Conservation (phyloP, 306 rosid genomes). For the Aeschynomene evenia region DNA sequence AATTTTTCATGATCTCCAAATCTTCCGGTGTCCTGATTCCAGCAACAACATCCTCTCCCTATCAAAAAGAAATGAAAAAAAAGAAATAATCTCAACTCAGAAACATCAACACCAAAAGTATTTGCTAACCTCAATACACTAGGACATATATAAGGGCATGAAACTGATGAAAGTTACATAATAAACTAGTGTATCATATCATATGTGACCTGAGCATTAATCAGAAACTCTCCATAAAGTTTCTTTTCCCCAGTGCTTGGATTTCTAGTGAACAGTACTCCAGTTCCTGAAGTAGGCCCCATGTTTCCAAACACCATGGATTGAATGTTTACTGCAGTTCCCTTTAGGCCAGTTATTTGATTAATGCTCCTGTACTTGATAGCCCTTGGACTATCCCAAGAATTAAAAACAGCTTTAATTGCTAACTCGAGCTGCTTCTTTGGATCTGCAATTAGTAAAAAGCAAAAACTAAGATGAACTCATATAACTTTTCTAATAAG, state of each 20-base stretch:
- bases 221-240: conserved; percentile 89
- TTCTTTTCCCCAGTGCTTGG: conserved; percentile 97
- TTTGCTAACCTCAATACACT: neutral
- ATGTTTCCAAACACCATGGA: conserved; percentile 95
- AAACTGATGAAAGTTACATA: conserved; percentile 2
- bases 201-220: conserved; percentile 85
- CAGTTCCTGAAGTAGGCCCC: conserved; percentile 97
- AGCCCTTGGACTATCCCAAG: conserved; percentile 99
- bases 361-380: conserved; percentile 82
- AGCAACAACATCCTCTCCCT: conserved; percentile 99
- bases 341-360: conserved; percentile 82
- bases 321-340: conserved; percentile 96
- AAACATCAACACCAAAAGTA: conserved; percentile 14
- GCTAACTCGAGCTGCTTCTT: conserved; percentile 79
- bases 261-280: conserved; percentile 93
- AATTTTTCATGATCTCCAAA: conserved; percentile 68
- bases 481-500: neutral
- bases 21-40: conserved; percentile 97
- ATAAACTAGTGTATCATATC: conserved; percentile 18
- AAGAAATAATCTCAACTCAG: too few species aligned
- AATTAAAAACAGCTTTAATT: conserved; percentile 87
- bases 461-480: neutral
- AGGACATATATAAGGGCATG: neutral
- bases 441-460: conserved; percentile 63
- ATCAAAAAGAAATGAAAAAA: conserved; percentile 8